These are phyloP conservation scores for Brassica incana DNA, from an alignment of 345 rosid genomes.

Conservation along the genomic window DNA sequence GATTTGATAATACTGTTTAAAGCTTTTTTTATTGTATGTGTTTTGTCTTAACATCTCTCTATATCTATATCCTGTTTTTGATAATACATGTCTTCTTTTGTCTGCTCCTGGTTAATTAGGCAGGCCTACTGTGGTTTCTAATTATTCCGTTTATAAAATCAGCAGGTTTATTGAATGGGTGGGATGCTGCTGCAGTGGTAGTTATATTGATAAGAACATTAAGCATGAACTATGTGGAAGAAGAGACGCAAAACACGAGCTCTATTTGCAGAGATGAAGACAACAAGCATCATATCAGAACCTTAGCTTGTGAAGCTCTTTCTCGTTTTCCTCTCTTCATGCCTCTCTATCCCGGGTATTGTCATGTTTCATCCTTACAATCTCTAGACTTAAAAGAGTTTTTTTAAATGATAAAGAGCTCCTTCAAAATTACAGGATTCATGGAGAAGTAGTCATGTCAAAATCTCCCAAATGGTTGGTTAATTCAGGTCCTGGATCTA, in stretches of 20 bases:
- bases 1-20: background rate
- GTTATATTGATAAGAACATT: conserved; percentile 32
- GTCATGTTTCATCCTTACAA: background rate
- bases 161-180: conserved; percentile 77
- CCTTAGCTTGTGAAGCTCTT: conserved; percentile 71
- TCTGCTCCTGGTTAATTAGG: background rate
- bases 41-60: background rate
- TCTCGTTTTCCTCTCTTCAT: conserved; percentile 55
- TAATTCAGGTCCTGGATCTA: conserved; percentile 39
- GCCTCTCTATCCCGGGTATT: conserved; percentile 83
- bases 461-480: conserved; percentile 61
- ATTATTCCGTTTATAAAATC: background rate
- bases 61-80: background rate
- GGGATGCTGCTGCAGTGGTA: conserved; percentile 75
- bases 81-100: background rate
- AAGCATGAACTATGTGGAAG: conserved; percentile 39
- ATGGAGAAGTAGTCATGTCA: conserved; percentile 75
- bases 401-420: too few relatives aligned
- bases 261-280: conserved; percentile 60
- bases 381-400: background rate
- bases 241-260: conserved; percentile 26
- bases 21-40: background rate
- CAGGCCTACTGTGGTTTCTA: background rate
- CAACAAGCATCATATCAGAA: conserved; percentile 46
- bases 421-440: conserved; percentile 51